Evolutionary conservation across 495 filamentous ascomycete species (phyloP), one percentile per base, ranked within the genome.

Genomic region (Lineolata rhizophorae): DNA sequence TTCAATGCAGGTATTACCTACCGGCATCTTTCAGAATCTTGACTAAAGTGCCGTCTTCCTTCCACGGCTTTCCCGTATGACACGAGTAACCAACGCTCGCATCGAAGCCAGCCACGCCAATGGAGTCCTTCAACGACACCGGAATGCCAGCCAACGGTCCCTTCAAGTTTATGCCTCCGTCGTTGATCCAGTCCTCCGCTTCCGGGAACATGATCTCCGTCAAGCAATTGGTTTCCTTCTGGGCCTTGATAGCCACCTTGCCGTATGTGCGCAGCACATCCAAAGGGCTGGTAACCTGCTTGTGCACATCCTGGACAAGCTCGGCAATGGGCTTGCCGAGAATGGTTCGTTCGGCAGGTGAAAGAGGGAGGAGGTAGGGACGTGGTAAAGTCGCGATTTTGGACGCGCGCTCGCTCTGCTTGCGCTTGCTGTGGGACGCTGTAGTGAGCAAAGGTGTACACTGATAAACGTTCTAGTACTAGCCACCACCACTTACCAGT

Each of bases 71-170:
- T 3, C 71, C 70, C 1, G 74, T 68, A 34, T 76, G 65, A 27
- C 61, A 48, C 13, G 77, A 76, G 47, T 83, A 94, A 1, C 82
- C 87, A 1, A 94, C 76, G 5, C 69, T 77, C 3, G 65, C 67
- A 50, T 94, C 87, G 45, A 87, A 93, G 3, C 87, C 87, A 20
- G 65, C 71, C 5, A 97, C 76, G 12, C 71, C 63, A 25, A 93
- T 64, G 1, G 77, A 76, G 48, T 97, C 85, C 48, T 95, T 97
- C 35, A 97, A 43, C 15, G 72, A 81, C 16, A 95, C 60, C 0
- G 87, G 87, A 35, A 95, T 77, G 11, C 87, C 87, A 0, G 85
- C 87, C 20, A 95, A 50, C 0, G 85, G 82, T 0, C 85, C 85
- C 35, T 71, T 64, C 9, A 83, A 54, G 41, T 93, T 80, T 31